Conservation (phyloP, 768 basidiomycete genomes). For the Rickenella mellea region DNA sequence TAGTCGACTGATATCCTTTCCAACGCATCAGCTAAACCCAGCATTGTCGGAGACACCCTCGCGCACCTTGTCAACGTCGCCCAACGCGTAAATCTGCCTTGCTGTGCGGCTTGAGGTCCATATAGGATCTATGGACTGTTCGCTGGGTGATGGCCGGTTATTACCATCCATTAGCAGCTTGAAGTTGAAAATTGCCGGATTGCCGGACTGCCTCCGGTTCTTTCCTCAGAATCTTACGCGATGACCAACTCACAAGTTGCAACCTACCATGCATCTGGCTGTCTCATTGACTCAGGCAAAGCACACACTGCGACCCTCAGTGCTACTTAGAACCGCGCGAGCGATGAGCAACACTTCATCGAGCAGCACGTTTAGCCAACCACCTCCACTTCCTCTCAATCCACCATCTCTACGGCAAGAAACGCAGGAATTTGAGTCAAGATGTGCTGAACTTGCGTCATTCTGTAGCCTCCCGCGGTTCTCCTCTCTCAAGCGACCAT, state of each 20-base stretch:
- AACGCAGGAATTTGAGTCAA: conserved; percentile 44
- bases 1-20: conserved; percentile 68
- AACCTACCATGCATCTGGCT: neutral
- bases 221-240: neutral
- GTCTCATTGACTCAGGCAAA: neutral
- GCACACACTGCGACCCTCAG: neutral
- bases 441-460: conserved; percentile 51
- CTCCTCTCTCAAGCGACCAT: conserved; percentile 62
- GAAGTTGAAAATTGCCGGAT: neutral
- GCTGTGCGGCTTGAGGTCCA: conserved; percentile 78
- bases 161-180: neutral
- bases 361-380: neutral
- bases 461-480: conserved; percentile 80
- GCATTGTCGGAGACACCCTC: neutral
- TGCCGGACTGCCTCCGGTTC: neutral
- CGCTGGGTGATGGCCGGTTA: neutral
- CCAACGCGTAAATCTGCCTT: conserved; percentile 70
- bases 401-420: conserved; percentile 54
- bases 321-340: neutral
- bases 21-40: neutral
- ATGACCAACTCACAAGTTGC: neutral
- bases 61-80: conserved; percentile 69
- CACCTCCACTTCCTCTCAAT: conserved; percentile 37
- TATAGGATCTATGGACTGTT: conserved; percentile 56
- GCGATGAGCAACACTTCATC: neutral